phyloP scores from a whole-genome alignment of 2,329 filamentous ascomycete genomes.

The Sarocladiaceae sp. region DNA sequence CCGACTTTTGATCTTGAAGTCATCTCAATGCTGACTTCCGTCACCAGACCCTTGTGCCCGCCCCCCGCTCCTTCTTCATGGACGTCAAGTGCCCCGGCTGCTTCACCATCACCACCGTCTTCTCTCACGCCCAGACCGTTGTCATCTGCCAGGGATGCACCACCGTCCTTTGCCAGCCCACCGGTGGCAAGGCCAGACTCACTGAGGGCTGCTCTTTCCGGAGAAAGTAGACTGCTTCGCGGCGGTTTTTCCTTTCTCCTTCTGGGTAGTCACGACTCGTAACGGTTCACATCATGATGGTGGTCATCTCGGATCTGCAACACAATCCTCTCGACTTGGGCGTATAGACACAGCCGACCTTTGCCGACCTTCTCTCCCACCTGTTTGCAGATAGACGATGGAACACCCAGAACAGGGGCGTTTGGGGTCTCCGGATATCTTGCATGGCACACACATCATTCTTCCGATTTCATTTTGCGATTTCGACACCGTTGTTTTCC shows the following conservation, averaged over 20 bases:
- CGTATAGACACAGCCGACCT: slow-evolving; percentile 39
- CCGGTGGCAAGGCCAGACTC: slow-evolving; percentile 96
- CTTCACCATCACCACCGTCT: slow-evolving; percentile 99
- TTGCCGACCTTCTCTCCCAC: slow-evolving; percentile 31
- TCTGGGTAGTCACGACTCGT: slow-evolving; percentile 45
- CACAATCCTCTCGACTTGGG: slow-evolving; percentile 43
- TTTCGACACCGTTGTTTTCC: slow-evolving; percentile 26
- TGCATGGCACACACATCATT: slow-evolving; percentile 55
- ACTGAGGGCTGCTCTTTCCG: slow-evolving; percentile 99
- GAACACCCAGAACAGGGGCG: slow-evolving; percentile 63
- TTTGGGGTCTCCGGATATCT: slow-evolving; percentile 78
- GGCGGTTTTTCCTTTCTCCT: slow-evolving; percentile 39
- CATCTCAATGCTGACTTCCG: slow-evolving; percentile 15
- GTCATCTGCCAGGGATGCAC: slow-evolving; percentile 99
- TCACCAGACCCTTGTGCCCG: slow-evolving; percentile 84
- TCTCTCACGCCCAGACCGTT: slow-evolving; percentile 99
- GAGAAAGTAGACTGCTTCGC: slow-evolving; percentile 81
- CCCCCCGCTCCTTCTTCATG: slow-evolving; percentile 99
- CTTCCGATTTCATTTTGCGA: slow-evolving; percentile 27
- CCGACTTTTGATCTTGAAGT: slow-evolving; percentile 16
- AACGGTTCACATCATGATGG: slow-evolving; percentile 41
- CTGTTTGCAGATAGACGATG: slow-evolving; percentile 67
- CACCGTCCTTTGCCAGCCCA: slow-evolving; percentile 98
- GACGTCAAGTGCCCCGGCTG: slow-evolving; percentile 99
- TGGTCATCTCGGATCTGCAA: slow-evolving; percentile 58